Percentiles rank a stretch among this genome's conserved stretches.
Conservation (phyloP, 192 early-diverging fungal genomes). For the Gonapodya prolifera region DNA sequence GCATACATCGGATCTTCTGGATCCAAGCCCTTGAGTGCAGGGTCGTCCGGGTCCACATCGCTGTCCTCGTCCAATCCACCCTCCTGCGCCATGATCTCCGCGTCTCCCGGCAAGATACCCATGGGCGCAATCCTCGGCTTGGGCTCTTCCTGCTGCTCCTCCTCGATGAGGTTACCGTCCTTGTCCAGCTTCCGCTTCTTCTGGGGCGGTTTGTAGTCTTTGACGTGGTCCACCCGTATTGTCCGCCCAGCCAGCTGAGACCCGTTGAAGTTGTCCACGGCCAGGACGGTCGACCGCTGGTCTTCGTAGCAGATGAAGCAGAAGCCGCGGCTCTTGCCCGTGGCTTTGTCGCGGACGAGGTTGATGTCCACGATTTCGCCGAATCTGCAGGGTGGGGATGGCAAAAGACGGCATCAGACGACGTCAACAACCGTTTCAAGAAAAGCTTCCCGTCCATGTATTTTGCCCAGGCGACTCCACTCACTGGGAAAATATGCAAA, state of each 20-base stretch:
- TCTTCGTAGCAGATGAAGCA: conserved; percentile 86
- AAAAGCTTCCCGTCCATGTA: too few relatives aligned
- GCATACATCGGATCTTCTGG: conserved; percentile 61
- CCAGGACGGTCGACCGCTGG: conserved; percentile 77
- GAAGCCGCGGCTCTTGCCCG: conserved; percentile 76
- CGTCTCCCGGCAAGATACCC: conserved; percentile 6
- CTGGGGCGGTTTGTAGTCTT: conserved; percentile 48
- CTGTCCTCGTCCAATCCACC: conserved; percentile 19
- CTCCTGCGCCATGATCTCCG: background rate
- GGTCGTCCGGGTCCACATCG: conserved; percentile 23
- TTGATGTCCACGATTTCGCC: conserved; percentile 88
- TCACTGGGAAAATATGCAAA: conserved; percentile 87
- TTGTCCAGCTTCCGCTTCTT: too few relatives aligned
- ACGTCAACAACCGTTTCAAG: too few relatives aligned
- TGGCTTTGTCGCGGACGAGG: conserved; percentile 72
- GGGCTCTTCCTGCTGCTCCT: conserved; percentile 14
- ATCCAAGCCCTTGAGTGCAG: conserved; percentile 51
- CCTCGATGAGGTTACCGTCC: conserved; percentile 31
- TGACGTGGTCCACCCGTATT: conserved; percentile 64
- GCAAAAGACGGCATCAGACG: background rate
- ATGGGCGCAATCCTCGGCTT: conserved; percentile 5
- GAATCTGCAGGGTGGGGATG: conserved; percentile 27
- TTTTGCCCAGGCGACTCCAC: background rate
- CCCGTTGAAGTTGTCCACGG: conserved; percentile 94
- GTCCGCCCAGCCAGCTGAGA: conserved; percentile 38